Evolutionary conservation across 768 basidiomycete species (phyloP), one percentile per base, ranked within the genome.

Genomic region (Collybia sp.): DNA sequence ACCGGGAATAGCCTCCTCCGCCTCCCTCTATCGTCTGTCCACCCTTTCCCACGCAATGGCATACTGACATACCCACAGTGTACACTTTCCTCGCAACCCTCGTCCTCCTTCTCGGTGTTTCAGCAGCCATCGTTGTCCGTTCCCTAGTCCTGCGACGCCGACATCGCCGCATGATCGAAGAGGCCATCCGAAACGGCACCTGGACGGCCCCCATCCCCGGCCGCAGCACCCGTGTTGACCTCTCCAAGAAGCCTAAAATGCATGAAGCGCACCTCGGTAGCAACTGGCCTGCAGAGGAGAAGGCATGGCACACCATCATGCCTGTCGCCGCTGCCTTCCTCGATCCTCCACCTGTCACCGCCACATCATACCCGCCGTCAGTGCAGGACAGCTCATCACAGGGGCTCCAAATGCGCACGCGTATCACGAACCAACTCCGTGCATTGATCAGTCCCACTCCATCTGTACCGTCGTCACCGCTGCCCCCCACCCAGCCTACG

Each of bases 81-180:
- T 73, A 73, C 54, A 74, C 75, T 4, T 75, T 77, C 50, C 70
- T 78, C 41, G 83, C 84, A 2, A 85, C 85, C 2, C 75, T 86
- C 42, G 73, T 85, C 48, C 76, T 85, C 16, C 75, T 87, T 15
- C 73, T 86, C 17, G 69, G 71, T 34, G 77, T 87, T n/a, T 83
- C 82, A 8, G 76, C 76, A 2, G 81, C 81, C 11, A 83, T 86
- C 57, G 75, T 86, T 49, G 52, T 77, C 39, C 80, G 85, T 31
- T 84, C 82, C 16, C 71, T 84, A 47, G 50, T 85, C 34, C 69
- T 85, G n/a, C 73, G 85, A 2, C 64, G 82, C 12, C 74, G 85
- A 3, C 79, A 82, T 46, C 73, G 77, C 13, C 71, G 70, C 5
- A 58, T 80, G 55, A 66, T 84, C 30, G 80, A 77, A 43, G 80